phyloP scores from a whole-genome alignment of 2,329 filamentous ascomycete genomes.

The Huntiella savannae region DNA sequence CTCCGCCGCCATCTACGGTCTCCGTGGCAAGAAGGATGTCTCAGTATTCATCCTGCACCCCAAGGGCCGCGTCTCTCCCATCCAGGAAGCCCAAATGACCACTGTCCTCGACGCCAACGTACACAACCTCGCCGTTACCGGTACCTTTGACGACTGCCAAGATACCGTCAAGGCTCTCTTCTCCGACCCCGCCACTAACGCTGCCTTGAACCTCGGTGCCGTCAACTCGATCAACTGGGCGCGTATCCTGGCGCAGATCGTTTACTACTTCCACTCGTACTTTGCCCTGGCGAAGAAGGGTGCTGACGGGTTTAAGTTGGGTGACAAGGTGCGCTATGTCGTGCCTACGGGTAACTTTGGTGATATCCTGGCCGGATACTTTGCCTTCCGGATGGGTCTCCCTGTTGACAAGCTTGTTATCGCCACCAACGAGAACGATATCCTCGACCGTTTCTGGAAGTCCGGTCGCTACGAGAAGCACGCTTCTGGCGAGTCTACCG shows the following conservation, averaged over 20 bases:
- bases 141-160: slow-evolving; percentile 94
- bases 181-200: slow-evolving; percentile 67
- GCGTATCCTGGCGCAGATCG: slow-evolving; percentile 86
- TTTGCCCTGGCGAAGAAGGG: slow-evolving; percentile 49
- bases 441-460: slow-evolving; percentile 87
- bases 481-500: slow-evolving; percentile 31
- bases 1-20: slow-evolving; percentile 86
- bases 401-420: slow-evolving; percentile 77
- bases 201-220: slow-evolving; percentile 64
- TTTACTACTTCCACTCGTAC: slow-evolving; percentile 93
- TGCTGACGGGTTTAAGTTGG: slow-evolving; percentile 39
- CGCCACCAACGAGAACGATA: slow-evolving; percentile 95
- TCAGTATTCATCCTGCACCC: slow-evolving; percentile 91
- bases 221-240: slow-evolving; percentile 97
- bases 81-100: slow-evolving; percentile 96
- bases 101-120: slow-evolving; percentile 81
- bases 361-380: slow-evolving; percentile 84
- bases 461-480: slow-evolving; percentile 81
- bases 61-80: slow-evolving; percentile 72
- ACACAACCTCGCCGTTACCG: slow-evolving; percentile 74
- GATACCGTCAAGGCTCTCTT: slow-evolving; percentile 92
- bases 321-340: slow-evolving; percentile 61
- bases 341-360: slow-evolving; percentile 95
- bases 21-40: slow-evolving; percentile 90
- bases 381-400: slow-evolving; percentile 76